These are phyloP conservation scores for Phialophora verrucosa DNA, from an alignment of 2,329 filamentous ascomycete genomes.

Conservation along the genomic window DNA sequence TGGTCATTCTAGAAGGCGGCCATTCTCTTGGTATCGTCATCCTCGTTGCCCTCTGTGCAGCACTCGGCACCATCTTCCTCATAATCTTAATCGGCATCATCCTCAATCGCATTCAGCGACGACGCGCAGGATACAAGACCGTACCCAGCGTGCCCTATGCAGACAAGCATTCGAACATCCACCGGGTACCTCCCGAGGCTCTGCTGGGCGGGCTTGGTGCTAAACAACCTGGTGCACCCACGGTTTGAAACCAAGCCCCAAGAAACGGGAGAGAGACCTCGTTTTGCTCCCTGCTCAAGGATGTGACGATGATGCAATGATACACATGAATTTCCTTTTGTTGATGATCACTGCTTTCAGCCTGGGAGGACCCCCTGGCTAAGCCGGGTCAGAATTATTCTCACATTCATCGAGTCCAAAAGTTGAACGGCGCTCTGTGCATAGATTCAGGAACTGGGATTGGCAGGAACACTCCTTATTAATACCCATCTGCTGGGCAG, in stretches of 20 bases:
- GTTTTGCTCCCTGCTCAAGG: background rate
- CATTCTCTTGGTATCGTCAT: slow-evolving; percentile 54
- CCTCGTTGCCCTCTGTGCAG: slow-evolving; percentile 55
- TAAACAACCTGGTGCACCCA: slow-evolving; percentile 27
- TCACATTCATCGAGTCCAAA: background rate
- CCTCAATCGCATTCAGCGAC: slow-evolving; percentile 55
- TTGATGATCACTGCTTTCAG: slow-evolving; percentile 4
- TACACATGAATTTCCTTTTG: slow-evolving; percentile 28
- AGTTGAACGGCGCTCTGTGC: slow-evolving; percentile 4
- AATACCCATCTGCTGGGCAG: slow-evolving; percentile 6
- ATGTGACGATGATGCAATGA: slow-evolving; percentile 33
- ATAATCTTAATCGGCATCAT: slow-evolving; percentile 55
- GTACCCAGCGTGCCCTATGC: slow-evolving; percentile 53
- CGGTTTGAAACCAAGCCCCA: slow-evolving; percentile 21
- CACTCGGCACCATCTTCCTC: slow-evolving; percentile 55
- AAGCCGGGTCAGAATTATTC: background rate
- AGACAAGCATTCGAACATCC: slow-evolving; percentile 54
- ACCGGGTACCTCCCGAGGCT: slow-evolving; percentile 54
- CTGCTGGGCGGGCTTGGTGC: slow-evolving; percentile 45
- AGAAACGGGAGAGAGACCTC: background rate
- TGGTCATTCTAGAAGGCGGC: slow-evolving; percentile 42
- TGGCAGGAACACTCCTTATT: slow-evolving; percentile 10
- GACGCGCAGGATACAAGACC: slow-evolving; percentile 53
- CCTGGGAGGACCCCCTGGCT: background rate
- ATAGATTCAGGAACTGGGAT: slow-evolving; percentile 4